These are phyloP conservation scores for Pyrenopolyporus hunteri DNA, from an alignment of 495 filamentous ascomycete genomes.

Conservation along the genomic window DNA sequence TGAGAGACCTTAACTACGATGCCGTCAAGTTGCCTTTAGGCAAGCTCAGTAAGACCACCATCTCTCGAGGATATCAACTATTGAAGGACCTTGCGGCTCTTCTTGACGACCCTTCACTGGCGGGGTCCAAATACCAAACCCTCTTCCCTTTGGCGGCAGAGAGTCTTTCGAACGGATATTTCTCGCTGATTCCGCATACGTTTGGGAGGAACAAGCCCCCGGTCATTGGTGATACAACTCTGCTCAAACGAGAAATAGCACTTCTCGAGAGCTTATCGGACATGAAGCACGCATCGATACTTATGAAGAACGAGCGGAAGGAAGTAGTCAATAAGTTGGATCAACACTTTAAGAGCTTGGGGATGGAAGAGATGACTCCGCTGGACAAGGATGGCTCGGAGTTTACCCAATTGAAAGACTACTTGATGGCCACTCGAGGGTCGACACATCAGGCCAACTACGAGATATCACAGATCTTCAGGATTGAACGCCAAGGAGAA, in stretches of 20 bases:
- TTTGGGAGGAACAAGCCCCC: constrained; percentile 79
- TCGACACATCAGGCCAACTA: constrained; percentile 64
- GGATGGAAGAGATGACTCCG: constrained; percentile 75
- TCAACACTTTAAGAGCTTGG: constrained; percentile 70
- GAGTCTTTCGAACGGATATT: constrained; percentile 73
- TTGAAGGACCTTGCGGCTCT: constrained; percentile 76
- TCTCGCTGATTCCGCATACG: constrained; percentile 79
- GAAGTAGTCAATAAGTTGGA: constrained; percentile 67
- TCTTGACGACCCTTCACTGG: constrained; percentile 55
- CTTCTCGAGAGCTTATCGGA: constrained; percentile 78
- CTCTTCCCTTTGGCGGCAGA: constrained; percentile 54
- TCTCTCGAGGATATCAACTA: constrained; percentile 70
- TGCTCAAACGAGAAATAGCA: constrained; percentile 75
- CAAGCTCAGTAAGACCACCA: constrained; percentile 78
- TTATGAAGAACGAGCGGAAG: constrained; percentile 69
- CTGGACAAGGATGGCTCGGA: constrained; percentile 65
- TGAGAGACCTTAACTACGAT: constrained; percentile 77
- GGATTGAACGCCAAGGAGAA: constrained; percentile 79
- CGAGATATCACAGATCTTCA: constrained; percentile 77
- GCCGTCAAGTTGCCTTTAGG: constrained; percentile 79
- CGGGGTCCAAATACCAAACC: constrained; percentile 54
- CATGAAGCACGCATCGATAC: constrained; percentile 80
- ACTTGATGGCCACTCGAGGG: constrained; percentile 68
- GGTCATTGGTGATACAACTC: constrained; percentile 56
- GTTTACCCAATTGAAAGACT: constrained; percentile 66